phyloP scores from a whole-genome alignment of 2,329 filamentous ascomycete species.

The Aspergillus fructus region DNA sequence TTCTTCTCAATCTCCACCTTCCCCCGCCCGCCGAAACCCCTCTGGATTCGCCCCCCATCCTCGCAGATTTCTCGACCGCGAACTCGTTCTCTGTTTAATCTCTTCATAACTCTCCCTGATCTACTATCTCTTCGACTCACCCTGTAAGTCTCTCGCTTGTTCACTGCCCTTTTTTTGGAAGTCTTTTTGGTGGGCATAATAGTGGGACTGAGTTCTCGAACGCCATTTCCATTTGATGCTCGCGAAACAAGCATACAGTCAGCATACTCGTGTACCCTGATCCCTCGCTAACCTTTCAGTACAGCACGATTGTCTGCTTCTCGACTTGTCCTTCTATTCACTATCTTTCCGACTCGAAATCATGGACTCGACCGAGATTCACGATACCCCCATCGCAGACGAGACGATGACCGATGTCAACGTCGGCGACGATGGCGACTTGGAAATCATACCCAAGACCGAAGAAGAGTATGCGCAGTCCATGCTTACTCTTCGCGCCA shows the following conservation, averaged over 20 bases:
- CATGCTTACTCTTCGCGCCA: constrained; percentile 90
- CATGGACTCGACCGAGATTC: constrained; percentile 63
- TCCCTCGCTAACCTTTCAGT: not conserved
- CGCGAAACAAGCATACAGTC: not conserved
- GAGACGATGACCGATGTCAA: constrained; percentile 63
- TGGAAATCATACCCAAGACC: constrained; percentile 80
- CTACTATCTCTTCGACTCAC: not conserved
- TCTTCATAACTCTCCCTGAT: not conserved
- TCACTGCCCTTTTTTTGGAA: not conserved
- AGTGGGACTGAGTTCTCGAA: not conserved
- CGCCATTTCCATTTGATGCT: constrained; percentile 5
- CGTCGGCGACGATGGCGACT: constrained; percentile 65
- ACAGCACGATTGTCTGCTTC: not conserved
- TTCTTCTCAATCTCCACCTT: constrained; percentile 26
- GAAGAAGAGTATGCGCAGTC: constrained; percentile 95
- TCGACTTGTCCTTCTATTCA: not conserved
- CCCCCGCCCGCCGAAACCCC: constrained; percentile 32
- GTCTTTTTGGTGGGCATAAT: not conserved
- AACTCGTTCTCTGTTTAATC: not conserved
- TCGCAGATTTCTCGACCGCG: constrained; percentile 15
- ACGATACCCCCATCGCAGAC: constrained; percentile 58
- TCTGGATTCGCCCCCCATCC: constrained; percentile 22
- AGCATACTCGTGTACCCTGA: not conserved
- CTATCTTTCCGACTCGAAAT: constrained; percentile 17
- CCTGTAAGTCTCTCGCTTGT: not conserved